Evolutionary conservation across 352 stramenopile species (phyloP), one percentile per base, ranked within the genome.

Genomic region (Ophiocytium majus): DNA sequence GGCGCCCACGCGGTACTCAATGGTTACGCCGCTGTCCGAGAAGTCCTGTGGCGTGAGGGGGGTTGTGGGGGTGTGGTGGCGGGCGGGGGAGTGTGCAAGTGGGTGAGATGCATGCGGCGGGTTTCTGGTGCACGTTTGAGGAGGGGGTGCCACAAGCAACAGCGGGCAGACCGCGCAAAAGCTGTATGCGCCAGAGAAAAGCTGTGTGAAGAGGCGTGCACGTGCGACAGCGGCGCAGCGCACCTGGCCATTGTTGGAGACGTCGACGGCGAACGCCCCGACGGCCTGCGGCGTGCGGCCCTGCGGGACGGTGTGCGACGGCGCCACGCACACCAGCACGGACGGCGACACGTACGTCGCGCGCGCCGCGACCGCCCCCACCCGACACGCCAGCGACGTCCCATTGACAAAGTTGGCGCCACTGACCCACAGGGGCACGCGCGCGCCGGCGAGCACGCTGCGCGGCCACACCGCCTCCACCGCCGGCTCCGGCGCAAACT

Each of bases 351-450:
- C 83, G 57, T 93, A 96, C 1, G 91, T 95, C 5, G 93, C 95
- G 82, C 86, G 89, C 0, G 92, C 92, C 19, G 90, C 83, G 10
- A 91, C 75, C 28, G 91, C 90, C 19, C 92, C 95, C 90, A 98
- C 98, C 0, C 90, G 91, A 84, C 96, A 99, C 14, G 86, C 86
- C 23, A 98, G 88, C 0, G 92, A 82, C 9, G 93, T 95, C 28
- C 93, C 91, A 83, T 97, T 98, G 32, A 97, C 80, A 83, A 99
- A 98, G 84, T 98, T 98, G 32, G 91, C 91, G 17, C 96, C 96
- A 74, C 92, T 92, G 1, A 98, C 90, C 88, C 98, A 97, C 0
- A 98, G 87, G 0, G 95, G 93, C 0, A 92, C 93, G 31, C 94
- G 91, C 63, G 93, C 93, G 34, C 93, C 86, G 50, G 94, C 92